Percentiles rank a stretch among this genome's conserved stretches.
phyloP scores from a whole-genome alignment of 495 filamentous ascomycete genomes.

The Daldinia childiae region DNA sequence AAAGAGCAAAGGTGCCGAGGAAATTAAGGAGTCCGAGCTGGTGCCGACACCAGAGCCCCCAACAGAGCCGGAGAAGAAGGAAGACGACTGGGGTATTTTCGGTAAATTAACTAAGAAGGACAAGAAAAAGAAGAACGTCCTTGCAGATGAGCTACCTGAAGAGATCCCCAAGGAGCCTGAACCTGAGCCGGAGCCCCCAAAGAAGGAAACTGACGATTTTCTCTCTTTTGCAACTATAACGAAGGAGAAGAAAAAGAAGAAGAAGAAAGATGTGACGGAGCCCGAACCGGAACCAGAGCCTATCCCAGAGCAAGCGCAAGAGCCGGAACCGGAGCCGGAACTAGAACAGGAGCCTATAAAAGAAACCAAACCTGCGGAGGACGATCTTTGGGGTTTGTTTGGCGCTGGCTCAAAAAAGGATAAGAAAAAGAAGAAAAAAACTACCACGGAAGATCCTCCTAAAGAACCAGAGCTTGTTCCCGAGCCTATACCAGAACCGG shows the following conservation, averaged over 20 bases:
- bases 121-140: constrained; percentile 36
- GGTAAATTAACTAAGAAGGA: constrained; percentile 15
- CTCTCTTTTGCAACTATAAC: not conserved
- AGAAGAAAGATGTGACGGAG: not conserved
- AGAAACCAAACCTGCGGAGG: constrained; percentile 37
- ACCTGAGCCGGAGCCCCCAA: constrained; percentile 43
- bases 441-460: constrained; percentile 31
- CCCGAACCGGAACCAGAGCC: constrained; percentile 22
- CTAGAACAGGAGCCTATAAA: constrained; percentile 38
- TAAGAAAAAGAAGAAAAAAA: constrained; percentile 50
- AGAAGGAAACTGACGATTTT: constrained; percentile 24
- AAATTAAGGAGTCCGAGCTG: constrained; percentile 26
- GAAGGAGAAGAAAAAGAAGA: not conserved
- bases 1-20: constrained; percentile 32
- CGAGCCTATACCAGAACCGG: constrained; percentile 23
- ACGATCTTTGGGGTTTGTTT: constrained; percentile 39
- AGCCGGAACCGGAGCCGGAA: constrained; percentile 2
- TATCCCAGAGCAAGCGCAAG: constrained; percentile 21
- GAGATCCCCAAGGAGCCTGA: constrained; percentile 26
- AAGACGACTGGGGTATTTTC: not conserved
- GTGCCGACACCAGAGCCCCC: constrained; percentile 17
- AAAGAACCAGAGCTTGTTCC: constrained; percentile 20
- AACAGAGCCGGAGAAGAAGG: constrained; percentile 36
- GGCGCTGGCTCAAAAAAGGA: constrained; percentile 44
- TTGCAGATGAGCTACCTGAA: constrained; percentile 18